A percentile compares a stretch with the other conserved stretches of the same genome.
phyloP scores from a whole-genome alignment of 306 rosid genomes.

The Benincasa hispida region DNA sequence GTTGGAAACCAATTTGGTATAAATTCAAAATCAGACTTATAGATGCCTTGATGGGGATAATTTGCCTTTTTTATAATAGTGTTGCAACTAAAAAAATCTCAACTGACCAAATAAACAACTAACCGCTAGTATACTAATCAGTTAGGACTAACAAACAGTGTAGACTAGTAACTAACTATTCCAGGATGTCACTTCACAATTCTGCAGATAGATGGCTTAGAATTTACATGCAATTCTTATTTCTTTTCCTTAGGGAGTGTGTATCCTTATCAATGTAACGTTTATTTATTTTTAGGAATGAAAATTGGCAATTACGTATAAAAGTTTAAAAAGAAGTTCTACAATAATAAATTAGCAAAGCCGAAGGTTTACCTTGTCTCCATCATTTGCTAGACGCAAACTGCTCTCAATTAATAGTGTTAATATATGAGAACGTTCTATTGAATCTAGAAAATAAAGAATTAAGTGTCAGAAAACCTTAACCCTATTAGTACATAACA shows the following conservation, averaged over 20 bases:
- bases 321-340: not conserved
- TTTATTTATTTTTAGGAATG: not conserved
- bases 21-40: not conserved
- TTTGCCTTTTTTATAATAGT: not conserved
- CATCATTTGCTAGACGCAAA: conserved; percentile 67
- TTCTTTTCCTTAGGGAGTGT: not conserved
- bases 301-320: not conserved
- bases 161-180: not conserved
- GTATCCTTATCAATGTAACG: not conserved
- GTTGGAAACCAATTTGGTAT: not conserved
- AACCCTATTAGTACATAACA: not conserved
- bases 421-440: conserved; percentile 30
- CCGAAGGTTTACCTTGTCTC: conserved; percentile 60
- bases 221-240: not conserved
- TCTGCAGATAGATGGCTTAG: not conserved
- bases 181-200: not conserved
- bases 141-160: not conserved
- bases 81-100: not conserved
- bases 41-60: not conserved
- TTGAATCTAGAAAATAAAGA: conserved; percentile 25
- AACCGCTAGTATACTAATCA: not conserved
- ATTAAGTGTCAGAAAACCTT: not conserved
- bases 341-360: not conserved
- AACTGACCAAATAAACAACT: not conserved
- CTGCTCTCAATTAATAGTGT: conserved; percentile 54